Evolutionary conservation across 805 yeast genomes (phyloP), one percentile per base, ranked within the genome.

Genomic region (Zygosaccharomyces lentus): DNA sequence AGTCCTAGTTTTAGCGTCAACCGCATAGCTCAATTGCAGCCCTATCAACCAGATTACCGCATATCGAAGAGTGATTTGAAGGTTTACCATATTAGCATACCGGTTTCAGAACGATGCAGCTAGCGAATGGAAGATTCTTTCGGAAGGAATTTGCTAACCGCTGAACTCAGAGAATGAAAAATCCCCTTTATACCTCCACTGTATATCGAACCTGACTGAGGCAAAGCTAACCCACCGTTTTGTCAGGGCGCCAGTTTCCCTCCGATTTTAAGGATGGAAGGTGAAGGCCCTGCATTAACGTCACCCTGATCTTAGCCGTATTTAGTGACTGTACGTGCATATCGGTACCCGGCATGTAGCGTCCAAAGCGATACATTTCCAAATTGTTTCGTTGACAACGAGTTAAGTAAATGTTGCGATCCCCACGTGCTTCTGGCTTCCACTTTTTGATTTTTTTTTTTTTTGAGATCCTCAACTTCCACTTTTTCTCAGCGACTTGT

Each of bases 1-100:
- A 6, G 49, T 49, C 19, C 47, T 43, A 12, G 37, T 31, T 10
- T 31, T 16, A 45, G 30, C 30, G 25, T 34, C 41, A 23, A 21
- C 47, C 6, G 47, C 27, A 30, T 24, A 40, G 25, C 15, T 29
- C 9, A 29, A 27, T 38, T 38, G 41, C 15, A 38, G 13, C 29
- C 41, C 24, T 4, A 38, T 15, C 7, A 38, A 15, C 7, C 21
- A 13, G 15, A 27, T n/a, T 15, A 38, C 12, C 23, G 27, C 24
- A 38, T 27, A 31, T 17, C 32, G 32, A 29, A 29, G 32, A 13
- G 16, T 7, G n/a, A 38, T 1, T 16, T 27, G 32, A 16, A 38
- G 10, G 25, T 12, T 27, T 32, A 38, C 12, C 41, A 38, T 38
- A 16, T 38, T 38, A 38, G 34, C 41, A 38, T 38, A 15, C 12